Evolutionary conservation across 23 red algal species (phyloP), one percentile per base, ranked within the genome.

Genomic region (Gracilaria gracilis): DNA sequence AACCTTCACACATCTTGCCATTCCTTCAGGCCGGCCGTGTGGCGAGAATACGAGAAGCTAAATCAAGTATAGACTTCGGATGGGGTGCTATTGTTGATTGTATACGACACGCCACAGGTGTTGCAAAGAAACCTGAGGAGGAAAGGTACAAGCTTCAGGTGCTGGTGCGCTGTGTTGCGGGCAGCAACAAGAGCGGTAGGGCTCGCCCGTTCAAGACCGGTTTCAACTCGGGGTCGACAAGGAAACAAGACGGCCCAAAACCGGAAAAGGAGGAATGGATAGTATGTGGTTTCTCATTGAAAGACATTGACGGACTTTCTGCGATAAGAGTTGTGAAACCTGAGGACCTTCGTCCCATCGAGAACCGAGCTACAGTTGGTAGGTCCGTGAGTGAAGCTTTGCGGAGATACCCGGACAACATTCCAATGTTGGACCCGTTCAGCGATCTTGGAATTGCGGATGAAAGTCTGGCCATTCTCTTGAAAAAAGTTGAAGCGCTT

Each of bases 401-500:
- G 46, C 86, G 82, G 48, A 89, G 91, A 47, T 95, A 93, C 79
- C 58, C 82, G 24, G 90, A 82, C 13, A 90, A 86, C 36, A 75
- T 86, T 69, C 96, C 96, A 50, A 82, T 95, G 84, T 47, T 98
- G 16, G 96, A 98, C 59, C 96, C 96, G 17, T 57, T 95, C 24
- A 75, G 87, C 25, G 96, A 98, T 73, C 79, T 95, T 28, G 88
- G 67, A 31, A 95, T 98, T 42, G 62, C 65, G 13, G 93, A 95
- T 47, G 71, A 95, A 46, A 59, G 35, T 17, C 74, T 98, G 38
- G 67, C 81, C 28, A 88, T 88, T 81, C 79, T 95, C 65, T 83
- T 98, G 57, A 87, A 81, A 67, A 93, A 97, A 75, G 85, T 82
- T 25, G 95, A 95, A 76, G 88, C 93, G 0, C 88, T 95, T 31